phyloP scores from a whole-genome alignment of 2,329 filamentous ascomycete genomes.

The Periconia sp. region DNA sequence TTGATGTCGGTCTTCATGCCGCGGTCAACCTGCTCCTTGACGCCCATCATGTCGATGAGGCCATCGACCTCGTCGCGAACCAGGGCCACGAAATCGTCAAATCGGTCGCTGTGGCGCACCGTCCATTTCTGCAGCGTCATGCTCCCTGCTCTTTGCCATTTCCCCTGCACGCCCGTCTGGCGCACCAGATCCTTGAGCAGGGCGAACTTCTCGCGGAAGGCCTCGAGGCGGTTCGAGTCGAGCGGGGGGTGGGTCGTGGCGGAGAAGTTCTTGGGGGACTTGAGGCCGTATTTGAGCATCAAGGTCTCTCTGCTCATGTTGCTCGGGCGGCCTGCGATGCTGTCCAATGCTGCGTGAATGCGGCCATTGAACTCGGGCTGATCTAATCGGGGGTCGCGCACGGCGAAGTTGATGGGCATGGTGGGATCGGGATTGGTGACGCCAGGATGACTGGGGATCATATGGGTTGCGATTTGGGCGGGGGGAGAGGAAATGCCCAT shows the following conservation, averaged over 20 bases:
- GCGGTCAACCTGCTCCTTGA: slow-evolving; percentile 48
- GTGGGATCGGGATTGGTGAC: slow-evolving; percentile 48
- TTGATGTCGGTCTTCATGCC: slow-evolving; percentile 49
- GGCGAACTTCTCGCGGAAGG: slow-evolving; percentile 49
- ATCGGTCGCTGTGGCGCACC: slow-evolving; percentile 45
- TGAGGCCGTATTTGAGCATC: slow-evolving; percentile 51
- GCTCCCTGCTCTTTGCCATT: slow-evolving; percentile 36
- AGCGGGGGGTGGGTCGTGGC: slow-evolving; percentile 43
- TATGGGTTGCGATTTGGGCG: slow-evolving; percentile 45
- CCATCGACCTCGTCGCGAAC: slow-evolving; percentile 48
- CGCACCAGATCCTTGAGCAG: slow-evolving; percentile 44
- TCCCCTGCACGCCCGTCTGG: slow-evolving; percentile 35
- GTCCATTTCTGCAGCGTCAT: slow-evolving; percentile 44
- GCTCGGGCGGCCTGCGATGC: slow-evolving; percentile 49
- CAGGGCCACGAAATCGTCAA: slow-evolving; percentile 44
- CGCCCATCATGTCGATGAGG: slow-evolving; percentile 47
- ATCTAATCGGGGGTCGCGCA: slow-evolving; percentile 47
- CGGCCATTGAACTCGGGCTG: slow-evolving; percentile 40
- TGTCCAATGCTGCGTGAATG: slow-evolving; percentile 45
- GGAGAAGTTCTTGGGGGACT: slow-evolving; percentile 45
- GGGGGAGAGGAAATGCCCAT: slow-evolving; percentile 50
- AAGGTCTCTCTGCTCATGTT: slow-evolving; percentile 45
- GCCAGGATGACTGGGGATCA: slow-evolving; percentile 48
- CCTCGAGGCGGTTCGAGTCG: slow-evolving; percentile 48
- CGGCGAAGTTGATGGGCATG: slow-evolving; percentile 48